Base-by-base conservation (phyloP, 176 grass and related monocot genomes). In the Echinochloa phyllopogon region DNA sequence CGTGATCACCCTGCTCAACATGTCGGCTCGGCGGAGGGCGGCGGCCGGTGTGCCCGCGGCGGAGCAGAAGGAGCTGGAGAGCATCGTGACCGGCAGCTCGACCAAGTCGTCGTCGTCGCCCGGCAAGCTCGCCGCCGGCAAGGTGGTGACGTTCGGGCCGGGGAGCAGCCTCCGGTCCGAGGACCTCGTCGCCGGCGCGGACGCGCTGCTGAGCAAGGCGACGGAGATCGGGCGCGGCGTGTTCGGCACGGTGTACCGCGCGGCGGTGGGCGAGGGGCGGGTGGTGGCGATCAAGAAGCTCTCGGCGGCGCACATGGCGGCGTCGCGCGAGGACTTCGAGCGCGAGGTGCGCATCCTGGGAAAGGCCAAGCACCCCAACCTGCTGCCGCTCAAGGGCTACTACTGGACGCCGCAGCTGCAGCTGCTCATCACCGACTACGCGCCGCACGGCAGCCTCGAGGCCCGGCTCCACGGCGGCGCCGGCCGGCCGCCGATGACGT, bases 401-500 rank as follows among this genome's bases (percentile, higher is more conserved):
- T 98, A 98, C 81, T 98, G 93, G 93, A 98, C 93, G 71, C 89
- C 93, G 36, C 86, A 96, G 80, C 82, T 98, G 77, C 96, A 98
- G 84, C 89, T 98, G 0, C 86, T 98, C 1, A 86, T 98, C 13
- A 87, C 91, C 2, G 96, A 98, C 83, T 94, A 98, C 88, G 85
- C 72, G 13, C 77, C 89, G 67, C 83, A 91, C 81, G 96, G 96
- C 49, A 96, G 93, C 83, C 85, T 98, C 3, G 91, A 95, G 77
- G 72, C 91, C 21, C 90, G 91, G 0, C 90, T 98, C 44, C 91
- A 95, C 69, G 87, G 92, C 44, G 29, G 4, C 10, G 81, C 6
- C 4, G 51, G 36, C 0, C 8, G 23, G 12, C 73, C 78, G 48
- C 14, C 86, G 42, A 17, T 98, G 85, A 85, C 93, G 45, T 98